phyloP scores from a whole-genome alignment of 2,329 filamentous ascomycete species.

The Aspergillus sp. region DNA sequence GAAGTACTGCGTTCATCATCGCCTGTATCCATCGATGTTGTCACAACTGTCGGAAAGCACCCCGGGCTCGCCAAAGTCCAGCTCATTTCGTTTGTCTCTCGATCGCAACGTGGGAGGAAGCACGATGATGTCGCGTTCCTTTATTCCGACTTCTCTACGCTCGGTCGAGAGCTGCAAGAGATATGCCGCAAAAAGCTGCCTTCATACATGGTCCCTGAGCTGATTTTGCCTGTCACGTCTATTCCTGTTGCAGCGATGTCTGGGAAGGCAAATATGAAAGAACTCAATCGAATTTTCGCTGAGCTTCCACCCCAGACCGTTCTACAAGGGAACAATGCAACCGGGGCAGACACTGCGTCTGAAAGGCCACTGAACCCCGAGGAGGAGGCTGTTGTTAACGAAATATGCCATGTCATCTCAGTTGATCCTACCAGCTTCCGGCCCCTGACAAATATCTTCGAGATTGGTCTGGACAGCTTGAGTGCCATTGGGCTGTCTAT shows the following conservation, averaged over 20 bases:
- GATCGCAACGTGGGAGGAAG: slow-evolving; percentile 11
- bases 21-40: slow-evolving; percentile 22
- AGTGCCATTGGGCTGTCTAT: slow-evolving; percentile 38
- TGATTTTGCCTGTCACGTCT: slow-evolving; percentile 25
- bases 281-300: slow-evolving; percentile 28
- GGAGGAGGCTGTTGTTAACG: slow-evolving; percentile 25
- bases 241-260: slow-evolving; percentile 31
- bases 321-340: slow-evolving; percentile 18
- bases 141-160: slow-evolving; percentile 19
- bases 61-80: slow-evolving; percentile 26
- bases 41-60: slow-evolving; percentile 31
- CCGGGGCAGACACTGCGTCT: background rate
- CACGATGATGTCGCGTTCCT: slow-evolving; percentile 16
- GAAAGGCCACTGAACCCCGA: slow-evolving; percentile 22
- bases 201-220: slow-evolving; percentile 29
- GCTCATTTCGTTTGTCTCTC: slow-evolving; percentile 31
- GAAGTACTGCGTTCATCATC: slow-evolving; percentile 30
- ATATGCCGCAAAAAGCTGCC: slow-evolving; percentile 27
- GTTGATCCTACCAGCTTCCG: slow-evolving; percentile 18
- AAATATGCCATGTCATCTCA: slow-evolving; percentile 23
- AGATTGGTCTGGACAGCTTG: slow-evolving; percentile 40
- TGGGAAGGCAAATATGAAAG: slow-evolving; percentile 34
- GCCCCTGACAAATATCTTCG: slow-evolving; percentile 34
- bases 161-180: slow-evolving; percentile 25
- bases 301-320: slow-evolving; percentile 26